Conservation (phyloP, 1,284 basidiomycete species). For the Coniferiporia sulphurascens region DNA sequence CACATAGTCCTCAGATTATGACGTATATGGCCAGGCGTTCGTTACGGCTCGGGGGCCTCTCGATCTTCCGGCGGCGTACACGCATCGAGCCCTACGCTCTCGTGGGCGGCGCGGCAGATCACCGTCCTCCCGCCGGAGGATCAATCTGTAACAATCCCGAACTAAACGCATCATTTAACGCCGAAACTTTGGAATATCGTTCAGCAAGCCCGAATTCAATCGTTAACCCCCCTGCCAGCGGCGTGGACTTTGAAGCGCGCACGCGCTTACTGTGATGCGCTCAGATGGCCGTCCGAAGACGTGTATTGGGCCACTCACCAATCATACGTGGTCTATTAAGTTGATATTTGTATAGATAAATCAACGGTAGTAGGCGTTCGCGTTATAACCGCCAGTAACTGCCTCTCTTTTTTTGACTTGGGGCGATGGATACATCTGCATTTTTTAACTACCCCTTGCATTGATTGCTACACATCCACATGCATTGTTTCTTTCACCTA, state of each 20-base stretch:
- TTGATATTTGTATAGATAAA: no score
- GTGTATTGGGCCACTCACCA: neutral
- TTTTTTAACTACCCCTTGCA: no score
- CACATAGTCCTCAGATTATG: neutral
- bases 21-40: constrained; percentile 9
- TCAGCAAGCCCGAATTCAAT: neutral
- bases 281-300: neutral
- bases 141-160: neutral
- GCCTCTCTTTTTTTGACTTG: no score
- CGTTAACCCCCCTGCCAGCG: neutral
- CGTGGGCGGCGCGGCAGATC: no score
- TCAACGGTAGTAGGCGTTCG: no score
- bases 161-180: neutral
- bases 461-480: no score
- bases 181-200: neutral
- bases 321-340: no score
- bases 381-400: no score
- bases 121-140: neutral
- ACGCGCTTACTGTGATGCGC: neutral
- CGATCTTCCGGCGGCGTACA: constrained; percentile 6
- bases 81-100: constrained; percentile 4
- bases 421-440: no score
- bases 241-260: neutral
- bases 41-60: constrained; percentile 2
- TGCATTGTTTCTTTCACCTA: no score